Percentiles rank a stretch among this genome's conserved stretches.
These are phyloP conservation scores for Wickerhamiella bombiphila DNA, from an alignment of 805 yeast species.

Conservation along the genomic window DNA sequence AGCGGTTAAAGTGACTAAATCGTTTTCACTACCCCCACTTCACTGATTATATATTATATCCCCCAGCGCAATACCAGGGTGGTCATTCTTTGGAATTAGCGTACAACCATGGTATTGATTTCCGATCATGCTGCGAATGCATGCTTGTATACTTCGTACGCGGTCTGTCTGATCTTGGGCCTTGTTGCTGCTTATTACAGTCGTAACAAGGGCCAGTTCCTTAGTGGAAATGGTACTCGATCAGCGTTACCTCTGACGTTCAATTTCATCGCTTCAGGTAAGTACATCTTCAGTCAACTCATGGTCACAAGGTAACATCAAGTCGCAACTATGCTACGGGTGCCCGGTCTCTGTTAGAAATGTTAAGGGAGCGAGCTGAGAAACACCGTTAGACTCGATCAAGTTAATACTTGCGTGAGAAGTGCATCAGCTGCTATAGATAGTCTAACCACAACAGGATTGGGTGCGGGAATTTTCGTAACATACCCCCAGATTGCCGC, in stretches of 20 bases:
- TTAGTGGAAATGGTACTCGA: conserved; percentile 49
- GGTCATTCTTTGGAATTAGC: too few species aligned
- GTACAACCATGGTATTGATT: conserved; percentile 14
- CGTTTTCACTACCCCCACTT: too few species aligned
- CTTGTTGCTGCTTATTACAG: conserved; percentile 45
- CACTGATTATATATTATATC: too few species aligned
- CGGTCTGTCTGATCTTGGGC: conserved; percentile 39
- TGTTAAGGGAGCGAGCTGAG: conserved; percentile 38
- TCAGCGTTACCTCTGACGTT: conserved; percentile 70
- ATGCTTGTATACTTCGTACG: conserved; percentile 46
- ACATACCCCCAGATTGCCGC: conserved; percentile 83
- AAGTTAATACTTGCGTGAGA: conserved; percentile 77
- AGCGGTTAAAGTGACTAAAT: too few species aligned
- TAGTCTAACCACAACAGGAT: conserved; percentile 30
- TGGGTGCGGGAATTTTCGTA: conserved; percentile 81
- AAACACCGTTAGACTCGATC: conserved; percentile 71
- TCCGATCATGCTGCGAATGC: conserved; percentile 47
- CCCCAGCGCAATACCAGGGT: too few species aligned
- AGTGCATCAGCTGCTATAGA: conserved; percentile 22
- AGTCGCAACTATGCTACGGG: conserved; percentile 15
- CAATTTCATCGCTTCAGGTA: conserved; percentile 78
- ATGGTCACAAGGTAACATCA: not conserved
- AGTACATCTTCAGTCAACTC: conserved; percentile 2
- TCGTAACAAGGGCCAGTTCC: conserved; percentile 31
- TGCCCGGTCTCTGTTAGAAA: conserved; percentile 17